phyloP scores from a whole-genome alignment of 2,329 filamentous ascomycete species.

The Diaporthe australafricana region DNA sequence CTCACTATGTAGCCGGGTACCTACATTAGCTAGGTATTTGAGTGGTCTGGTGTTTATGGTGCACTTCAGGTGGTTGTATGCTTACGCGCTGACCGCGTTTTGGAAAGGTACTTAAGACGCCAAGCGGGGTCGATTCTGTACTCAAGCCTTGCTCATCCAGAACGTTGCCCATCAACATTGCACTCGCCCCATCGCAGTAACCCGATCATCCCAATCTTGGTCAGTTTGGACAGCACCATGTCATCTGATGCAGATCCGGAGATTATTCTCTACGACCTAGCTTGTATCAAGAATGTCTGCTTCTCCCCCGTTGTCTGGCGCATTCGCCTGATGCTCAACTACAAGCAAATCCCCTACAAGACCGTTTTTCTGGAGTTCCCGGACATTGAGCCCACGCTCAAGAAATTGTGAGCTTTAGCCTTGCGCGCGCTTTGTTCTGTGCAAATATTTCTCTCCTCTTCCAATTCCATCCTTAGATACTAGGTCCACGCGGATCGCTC shows the following conservation, averaged over 20 bases:
- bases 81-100: background rate
- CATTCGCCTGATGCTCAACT: conserved; percentile 11
- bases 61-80: background rate
- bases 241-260: conserved; percentile 5
- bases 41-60: background rate
- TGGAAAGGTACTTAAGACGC: background rate
- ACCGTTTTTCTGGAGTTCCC: conserved; percentile 3
- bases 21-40: no score
- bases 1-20: no score
- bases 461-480: no score
- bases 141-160: no score
- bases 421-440: background rate
- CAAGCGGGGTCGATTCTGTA: background rate
- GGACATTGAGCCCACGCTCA: conserved; percentile 10
- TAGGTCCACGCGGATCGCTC: no score
- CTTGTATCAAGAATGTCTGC: conserved; percentile 26
- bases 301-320: conserved; percentile 12
- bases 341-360: conserved; percentile 2
- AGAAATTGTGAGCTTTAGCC: background rate
- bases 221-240: background rate
- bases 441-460: no score
- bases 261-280: conserved; percentile 30
- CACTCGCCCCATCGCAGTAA: background rate
- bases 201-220: background rate
- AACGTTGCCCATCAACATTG: background rate